Base-by-base conservation (phyloP, 352 stramenopile genomes). In the Blastocystis sp. region DNA sequence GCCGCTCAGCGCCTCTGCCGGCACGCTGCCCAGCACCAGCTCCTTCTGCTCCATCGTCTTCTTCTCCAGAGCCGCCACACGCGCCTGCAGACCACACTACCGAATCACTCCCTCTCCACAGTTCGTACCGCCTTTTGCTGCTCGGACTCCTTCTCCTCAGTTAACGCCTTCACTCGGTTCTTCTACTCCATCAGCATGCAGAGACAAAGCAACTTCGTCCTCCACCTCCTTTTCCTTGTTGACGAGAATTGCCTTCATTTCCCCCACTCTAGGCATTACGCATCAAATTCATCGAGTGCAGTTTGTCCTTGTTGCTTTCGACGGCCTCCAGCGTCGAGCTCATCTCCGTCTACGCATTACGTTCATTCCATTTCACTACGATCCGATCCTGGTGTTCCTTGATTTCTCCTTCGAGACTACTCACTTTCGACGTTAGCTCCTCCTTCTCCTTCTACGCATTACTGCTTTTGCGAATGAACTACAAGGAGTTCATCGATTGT, bases 231-330 rank as follows among this genome's bases (percentile, higher is more conserved):
- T 43, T n/a, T 84, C 74, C 52, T 69, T 68, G 34, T 64, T 54
- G 45, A 21, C 57, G 34, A 84, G n/a, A 4, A 84, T 28, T 9
- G 57, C n/a, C 45, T 84, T 84, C 74, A 84, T 84, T 43, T 84
- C 28, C 28, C 28, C 28, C 28, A 34, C 28, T 34, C 28, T 34
- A 34, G 28, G 28, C 28, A 34, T 34, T 34, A 34, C 28, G 28
- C 28, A 34, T 34, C 28, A 34, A 34, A 34, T 34, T 34, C 0
- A 34, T 34, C 28, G 28, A 34, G 4, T 34, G 69, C 74, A 84
- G 24, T 38, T 84, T 52, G 45, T 11, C 14, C 14, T 19, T 54
- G 6, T 70, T 14, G 60, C 24, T 59, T 19, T 61, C 66, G 9
- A 17, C 21, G 6, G 6, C 48, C 14, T 57, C 6, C 14, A 17